Evolutionary conservation across 1,284 basidiomycete genomes (phyloP).

Genomic region (Ustilago loliicola): DNA sequence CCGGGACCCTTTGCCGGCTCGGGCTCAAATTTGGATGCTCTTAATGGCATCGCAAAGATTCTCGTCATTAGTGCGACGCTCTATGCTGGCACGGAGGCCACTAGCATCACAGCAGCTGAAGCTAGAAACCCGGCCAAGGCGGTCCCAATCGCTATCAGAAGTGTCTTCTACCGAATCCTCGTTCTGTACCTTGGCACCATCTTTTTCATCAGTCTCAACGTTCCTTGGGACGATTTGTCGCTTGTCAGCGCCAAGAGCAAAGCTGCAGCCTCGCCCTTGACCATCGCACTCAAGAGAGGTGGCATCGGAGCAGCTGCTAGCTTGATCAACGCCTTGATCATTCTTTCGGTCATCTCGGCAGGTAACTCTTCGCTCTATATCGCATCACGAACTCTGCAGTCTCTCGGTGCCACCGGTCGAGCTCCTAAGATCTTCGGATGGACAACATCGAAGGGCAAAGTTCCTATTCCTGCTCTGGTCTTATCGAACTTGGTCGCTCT

Average conservation of each 20-base stretch:
- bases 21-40: conserved; percentile 42
- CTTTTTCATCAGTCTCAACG: conserved; percentile 58
- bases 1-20: conserved; percentile 71
- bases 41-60: conserved; percentile 67
- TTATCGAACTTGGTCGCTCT: conserved; percentile 46
- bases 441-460: conserved; percentile 34
- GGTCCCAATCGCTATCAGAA: conserved; percentile 69
- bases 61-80: conserved; percentile 80
- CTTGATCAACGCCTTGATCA: conserved; percentile 60
- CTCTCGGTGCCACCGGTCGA: conserved; percentile 47
- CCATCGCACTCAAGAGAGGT: conserved; percentile 52
- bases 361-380: conserved; percentile 60
- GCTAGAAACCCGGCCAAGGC: conserved; percentile 50
- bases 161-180: conserved; percentile 80
- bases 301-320: conserved; percentile 45
- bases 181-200: conserved; percentile 75
- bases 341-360: conserved; percentile 53
- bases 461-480: conserved; percentile 53
- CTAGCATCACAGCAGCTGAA: conserved; percentile 51
- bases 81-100: conserved; percentile 79
- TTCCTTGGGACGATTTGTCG: conserved; percentile 38
- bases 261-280: conserved; percentile 51
- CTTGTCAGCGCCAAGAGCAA: conserved; percentile 44
- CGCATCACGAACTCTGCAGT: conserved; percentile 54
- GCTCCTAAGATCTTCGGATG: conserved; percentile 51